Evolutionary conservation across 768 basidiomycete species (phyloP), one percentile per base, ranked within the genome.

Genomic region (Leccinum imitatum): DNA sequence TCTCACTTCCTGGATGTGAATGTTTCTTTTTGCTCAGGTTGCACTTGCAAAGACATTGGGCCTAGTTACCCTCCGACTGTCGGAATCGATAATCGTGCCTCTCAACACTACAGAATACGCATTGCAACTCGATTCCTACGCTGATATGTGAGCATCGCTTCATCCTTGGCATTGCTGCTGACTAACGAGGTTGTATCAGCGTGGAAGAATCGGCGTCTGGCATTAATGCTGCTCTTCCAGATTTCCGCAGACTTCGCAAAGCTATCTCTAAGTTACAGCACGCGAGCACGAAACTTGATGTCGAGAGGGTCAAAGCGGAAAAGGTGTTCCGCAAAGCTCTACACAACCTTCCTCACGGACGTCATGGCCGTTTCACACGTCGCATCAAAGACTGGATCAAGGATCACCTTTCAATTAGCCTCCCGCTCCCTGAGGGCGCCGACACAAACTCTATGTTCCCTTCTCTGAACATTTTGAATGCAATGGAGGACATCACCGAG

Each of bases 71-170:
- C 76, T 91, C 14, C 79, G 87, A 23, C 53, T 90, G 14, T 77
- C 79, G 11, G 85, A 90, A 59, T 79, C 83, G 6, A 76, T 89
- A 50, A 73, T 90, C 35, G 63, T 91, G 11, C 89, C 90, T 8
- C 72, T 91, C 41, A 91, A 91, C 67, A 89, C 88, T 11, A 90
- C 89, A 0, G 87, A 90, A 62, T 91, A 91, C 67, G 75, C 87
- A 3, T 63, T 82, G 9, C 87, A 89, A 68, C 77, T 91, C 10
- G 74, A 77, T 54, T 73, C 79, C 14, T 90, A 90, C 64, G 78
- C 87, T 21, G 77, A 80, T 41, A 77, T 77, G 87, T 89, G 67
- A 65, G 84, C 58, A 2, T n/a, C 19, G n/a, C 53, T 57, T 59
- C 23, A 47, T 33, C 72, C 66, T 50, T 67, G 71, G 56, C 68